Evolutionary conservation across 495 filamentous ascomycete genomes (phyloP).

Genomic region (Opeltia flavorubescens): DNA sequence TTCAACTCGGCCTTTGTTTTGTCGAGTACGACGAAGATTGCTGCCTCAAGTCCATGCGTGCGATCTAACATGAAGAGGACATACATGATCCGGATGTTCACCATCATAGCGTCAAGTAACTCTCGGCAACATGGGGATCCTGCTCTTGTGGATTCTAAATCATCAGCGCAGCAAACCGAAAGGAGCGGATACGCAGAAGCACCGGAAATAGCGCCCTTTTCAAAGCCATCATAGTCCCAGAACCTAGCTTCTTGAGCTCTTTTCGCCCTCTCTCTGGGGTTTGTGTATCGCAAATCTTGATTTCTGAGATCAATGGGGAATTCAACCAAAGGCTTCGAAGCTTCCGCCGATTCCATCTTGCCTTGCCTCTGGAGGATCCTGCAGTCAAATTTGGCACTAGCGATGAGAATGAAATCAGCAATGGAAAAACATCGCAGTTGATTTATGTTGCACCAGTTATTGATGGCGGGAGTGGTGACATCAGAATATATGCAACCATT

Average conservation of each 20-base stretch:
- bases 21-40: neutral
- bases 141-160: neutral
- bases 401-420: too few relatives aligned
- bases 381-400: too few relatives aligned
- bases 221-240: neutral
- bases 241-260: neutral
- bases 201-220: neutral
- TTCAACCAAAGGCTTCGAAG: too few relatives aligned
- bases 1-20: neutral
- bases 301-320: too few relatives aligned
- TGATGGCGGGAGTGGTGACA: too few relatives aligned
- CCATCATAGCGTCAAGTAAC: neutral
- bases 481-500: too few relatives aligned
- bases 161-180: neutral
- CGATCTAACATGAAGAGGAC: too few relatives aligned
- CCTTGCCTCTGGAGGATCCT: too few relatives aligned
- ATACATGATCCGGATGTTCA: neutral
- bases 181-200: neutral
- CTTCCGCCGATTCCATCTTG: neutral
- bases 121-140: neutral
- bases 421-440: too few relatives aligned
- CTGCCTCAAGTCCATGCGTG: neutral
- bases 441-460: too few relatives aligned
- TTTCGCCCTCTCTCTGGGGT: neutral
- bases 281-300: too few relatives aligned